Conservation (phyloP, 768 basidiomycete species). For the Trametes villosa region DNA sequence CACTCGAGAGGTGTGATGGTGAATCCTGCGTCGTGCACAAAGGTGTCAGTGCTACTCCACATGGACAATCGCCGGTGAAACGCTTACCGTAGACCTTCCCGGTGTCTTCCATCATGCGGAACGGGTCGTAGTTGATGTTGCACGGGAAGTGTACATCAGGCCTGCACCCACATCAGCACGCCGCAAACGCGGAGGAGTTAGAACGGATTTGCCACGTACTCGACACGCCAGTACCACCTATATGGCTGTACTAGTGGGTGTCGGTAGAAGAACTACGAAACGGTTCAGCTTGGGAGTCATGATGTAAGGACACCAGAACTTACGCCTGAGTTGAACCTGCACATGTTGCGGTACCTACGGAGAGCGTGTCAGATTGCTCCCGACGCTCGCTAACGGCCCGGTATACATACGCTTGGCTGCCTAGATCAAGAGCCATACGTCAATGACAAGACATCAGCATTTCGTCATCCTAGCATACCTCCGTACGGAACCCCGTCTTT, state of each 20-base stretch:
- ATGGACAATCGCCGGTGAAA: background rate
- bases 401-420: slow-evolving; percentile 47
- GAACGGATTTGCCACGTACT: slow-evolving; percentile 41
- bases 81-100: slow-evolving; percentile 65
- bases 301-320: slow-evolving; percentile 24
- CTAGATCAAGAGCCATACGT: slow-evolving; percentile 28
- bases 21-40: slow-evolving; percentile 46
- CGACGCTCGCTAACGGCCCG: background rate
- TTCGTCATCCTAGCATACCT: slow-evolving; percentile 37
- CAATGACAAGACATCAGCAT: too few relatives aligned
- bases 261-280: slow-evolving; percentile 55
- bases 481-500: slow-evolving; percentile 52
- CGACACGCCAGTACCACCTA: slow-evolving; percentile 79
- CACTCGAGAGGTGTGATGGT: slow-evolving; percentile 70
- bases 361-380: background rate
- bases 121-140: slow-evolving; percentile 66
- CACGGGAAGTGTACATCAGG: slow-evolving; percentile 77
- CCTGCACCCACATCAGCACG: slow-evolving; percentile 53
- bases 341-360: slow-evolving; percentile 72
- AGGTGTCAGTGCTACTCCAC: background rate
- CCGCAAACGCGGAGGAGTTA: background rate
- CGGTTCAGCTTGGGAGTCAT: background rate
- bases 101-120: slow-evolving; percentile 70
- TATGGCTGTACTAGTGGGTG: slow-evolving; percentile 67
- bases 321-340: slow-evolving; percentile 73